phyloP scores from a whole-genome alignment of 2,329 filamentous ascomycete species.

The Cordyceps pruinosa region DNA sequence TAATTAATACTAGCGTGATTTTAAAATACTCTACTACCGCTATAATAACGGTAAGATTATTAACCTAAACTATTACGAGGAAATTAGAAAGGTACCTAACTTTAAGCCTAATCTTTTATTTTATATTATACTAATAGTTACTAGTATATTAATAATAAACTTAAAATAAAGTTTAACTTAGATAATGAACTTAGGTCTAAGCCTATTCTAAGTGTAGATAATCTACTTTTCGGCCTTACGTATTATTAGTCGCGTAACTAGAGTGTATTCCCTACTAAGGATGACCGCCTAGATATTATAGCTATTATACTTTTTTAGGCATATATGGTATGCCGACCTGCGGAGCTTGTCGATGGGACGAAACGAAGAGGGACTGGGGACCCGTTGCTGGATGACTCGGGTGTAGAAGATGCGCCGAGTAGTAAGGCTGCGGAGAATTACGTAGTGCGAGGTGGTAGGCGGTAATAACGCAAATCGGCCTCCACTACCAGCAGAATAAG shows the following conservation, averaged over 20 bases:
- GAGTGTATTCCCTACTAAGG: conserved; percentile 20
- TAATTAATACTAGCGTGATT: conserved; percentile 18
- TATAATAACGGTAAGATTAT: conserved; percentile 16
- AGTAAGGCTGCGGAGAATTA: too few relatives aligned
- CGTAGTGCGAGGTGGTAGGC: too few relatives aligned
- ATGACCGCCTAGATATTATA: conserved; percentile 19
- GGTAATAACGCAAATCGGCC: too few relatives aligned
- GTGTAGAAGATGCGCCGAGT: too few relatives aligned
- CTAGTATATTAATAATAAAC: neutral
- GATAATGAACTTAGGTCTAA: conserved; percentile 14
- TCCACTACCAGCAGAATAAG: too few relatives aligned
- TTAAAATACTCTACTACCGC: conserved; percentile 19
- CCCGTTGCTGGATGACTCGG: too few relatives aligned
- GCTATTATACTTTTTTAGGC: too few relatives aligned
- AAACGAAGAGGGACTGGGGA: too few relatives aligned
- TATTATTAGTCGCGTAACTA: conserved; percentile 18
- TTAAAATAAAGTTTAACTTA: conserved; percentile 16
- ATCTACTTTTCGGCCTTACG: conserved; percentile 15
- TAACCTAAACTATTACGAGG: conserved; percentile 14
- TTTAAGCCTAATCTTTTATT: neutral
- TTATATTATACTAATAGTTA: neutral
- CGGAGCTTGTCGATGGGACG: too few relatives aligned
- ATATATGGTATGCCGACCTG: too few relatives aligned
- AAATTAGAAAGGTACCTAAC: conserved; percentile 8
- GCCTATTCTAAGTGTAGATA: conserved; percentile 13